Base-by-base conservation (phyloP, 768 basidiomycete species). In the Suillus placidus region DNA sequence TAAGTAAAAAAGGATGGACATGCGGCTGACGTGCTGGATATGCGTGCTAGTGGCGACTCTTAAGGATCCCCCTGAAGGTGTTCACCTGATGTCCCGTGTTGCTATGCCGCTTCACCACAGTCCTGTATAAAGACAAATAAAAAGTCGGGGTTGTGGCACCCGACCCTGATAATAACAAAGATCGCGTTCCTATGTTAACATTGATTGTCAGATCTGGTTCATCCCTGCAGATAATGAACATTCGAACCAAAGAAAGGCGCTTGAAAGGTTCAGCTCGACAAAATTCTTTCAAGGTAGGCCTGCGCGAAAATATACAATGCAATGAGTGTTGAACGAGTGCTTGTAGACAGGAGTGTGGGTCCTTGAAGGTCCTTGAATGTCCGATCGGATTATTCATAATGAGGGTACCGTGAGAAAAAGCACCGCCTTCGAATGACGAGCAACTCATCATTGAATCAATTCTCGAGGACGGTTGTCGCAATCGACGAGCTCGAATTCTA, bases 1-100 rank as follows among this genome's bases (percentile, higher is more conserved):
- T 58, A 58, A 20, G 13, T 13, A 37, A 30, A 55, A 14, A 64
- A 32, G 64, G 68, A 63, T 26, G 42, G 56, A 56, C 52, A 38
- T 30, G 43, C 54, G 49, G 56, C 3, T 45, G 37, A 63, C 20
- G 40, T 54, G 37, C 14, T 35, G 20, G 14, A 61, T 57, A 54
- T 58, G 57, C 32, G 63, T 35, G 42, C 38, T 61, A 6, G 58
- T 58, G 57, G n/a, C 57, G 38, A 38, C 20, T 58, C 37, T 40
- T 16, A 58, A 20, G 12, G 32, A 55, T 55, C 54, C 54, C 52
- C 32, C 52, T 55, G 57, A 30, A 18, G 16, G 9, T 30, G 9
- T 40, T 26, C 37, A 58, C 57, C 38, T 58, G 37, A 58, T 40
- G 38, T 40, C 7, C 37, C 9, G 37, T 40, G 57, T 58, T 30